phyloP scores from a whole-genome alignment of 83 land plant species.

The Picea mariana region DNA sequence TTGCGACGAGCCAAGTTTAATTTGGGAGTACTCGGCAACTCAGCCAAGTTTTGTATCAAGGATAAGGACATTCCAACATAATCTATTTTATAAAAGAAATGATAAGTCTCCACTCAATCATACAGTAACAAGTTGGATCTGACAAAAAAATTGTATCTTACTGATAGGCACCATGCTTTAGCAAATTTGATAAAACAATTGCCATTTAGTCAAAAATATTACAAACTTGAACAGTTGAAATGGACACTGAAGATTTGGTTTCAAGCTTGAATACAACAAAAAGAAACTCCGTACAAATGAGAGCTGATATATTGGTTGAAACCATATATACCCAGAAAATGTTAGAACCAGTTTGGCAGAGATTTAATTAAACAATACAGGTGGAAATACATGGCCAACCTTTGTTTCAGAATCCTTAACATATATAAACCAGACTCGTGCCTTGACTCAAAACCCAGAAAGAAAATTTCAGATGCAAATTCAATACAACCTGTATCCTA shows the following conservation, averaged over 20 bases:
- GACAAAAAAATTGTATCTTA: neutral
- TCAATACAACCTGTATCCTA: too few relatives aligned
- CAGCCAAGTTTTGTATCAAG: neutral
- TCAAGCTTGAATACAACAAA: neutral
- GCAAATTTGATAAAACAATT: neutral
- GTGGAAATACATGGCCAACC: neutral
- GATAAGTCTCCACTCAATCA: neutral
- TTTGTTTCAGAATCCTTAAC: neutral
- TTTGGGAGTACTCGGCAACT: too few relatives aligned
- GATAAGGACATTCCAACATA: neutral
- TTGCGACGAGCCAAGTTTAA: too few relatives aligned
- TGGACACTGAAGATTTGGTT: neutral
- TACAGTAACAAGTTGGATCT: neutral
- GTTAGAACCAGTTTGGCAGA: neutral
- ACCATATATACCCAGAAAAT: neutral
- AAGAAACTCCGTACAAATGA: neutral
- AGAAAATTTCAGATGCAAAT: too few relatives aligned
- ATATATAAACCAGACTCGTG: neutral
- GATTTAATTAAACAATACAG: neutral
- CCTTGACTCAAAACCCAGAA: neutral
- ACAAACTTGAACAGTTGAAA: too few relatives aligned
- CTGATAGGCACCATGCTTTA: neutral
- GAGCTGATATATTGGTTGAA: neutral
- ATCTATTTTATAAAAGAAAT: neutral
- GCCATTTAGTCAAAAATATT: too few relatives aligned